phyloP scores from a whole-genome alignment of 257 asterid genomes.

The Penstemon eatonii region DNA sequence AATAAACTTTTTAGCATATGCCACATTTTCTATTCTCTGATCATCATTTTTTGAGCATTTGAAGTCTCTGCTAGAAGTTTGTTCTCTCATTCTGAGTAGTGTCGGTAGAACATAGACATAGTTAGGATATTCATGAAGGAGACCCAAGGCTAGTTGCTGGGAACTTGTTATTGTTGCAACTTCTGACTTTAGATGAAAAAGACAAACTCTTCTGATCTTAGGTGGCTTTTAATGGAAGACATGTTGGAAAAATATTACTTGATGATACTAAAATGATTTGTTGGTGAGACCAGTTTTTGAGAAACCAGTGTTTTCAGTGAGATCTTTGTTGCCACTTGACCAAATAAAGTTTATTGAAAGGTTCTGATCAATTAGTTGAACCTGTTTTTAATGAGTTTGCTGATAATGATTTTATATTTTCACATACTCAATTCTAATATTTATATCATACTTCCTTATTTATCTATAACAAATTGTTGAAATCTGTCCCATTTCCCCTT shows the following conservation, averaged over 20 bases:
- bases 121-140: not conserved
- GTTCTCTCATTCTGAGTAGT: not conserved
- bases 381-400: not conserved
- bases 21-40: not conserved
- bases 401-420: not conserved
- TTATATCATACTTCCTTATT: not conserved
- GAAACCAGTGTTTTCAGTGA: slow-evolving; percentile 8
- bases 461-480: not conserved
- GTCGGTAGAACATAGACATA: not conserved
- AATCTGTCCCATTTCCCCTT: slow-evolving; percentile 19
- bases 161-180: no score
- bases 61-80: not conserved
- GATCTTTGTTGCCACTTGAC: not conserved
- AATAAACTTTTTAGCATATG: not conserved
- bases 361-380: not conserved
- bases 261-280: no score
- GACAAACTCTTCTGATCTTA: no score
- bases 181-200: no score
- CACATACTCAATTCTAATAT: not conserved
- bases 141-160: not conserved
- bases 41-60: slow-evolving; percentile 3
- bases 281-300: not conserved
- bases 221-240: no score
- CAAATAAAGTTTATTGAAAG: not conserved
- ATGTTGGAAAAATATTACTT: no score